These are phyloP conservation scores for Nephelium lappaceum DNA, from an alignment of 345 rosid species.

Conservation along the genomic window DNA sequence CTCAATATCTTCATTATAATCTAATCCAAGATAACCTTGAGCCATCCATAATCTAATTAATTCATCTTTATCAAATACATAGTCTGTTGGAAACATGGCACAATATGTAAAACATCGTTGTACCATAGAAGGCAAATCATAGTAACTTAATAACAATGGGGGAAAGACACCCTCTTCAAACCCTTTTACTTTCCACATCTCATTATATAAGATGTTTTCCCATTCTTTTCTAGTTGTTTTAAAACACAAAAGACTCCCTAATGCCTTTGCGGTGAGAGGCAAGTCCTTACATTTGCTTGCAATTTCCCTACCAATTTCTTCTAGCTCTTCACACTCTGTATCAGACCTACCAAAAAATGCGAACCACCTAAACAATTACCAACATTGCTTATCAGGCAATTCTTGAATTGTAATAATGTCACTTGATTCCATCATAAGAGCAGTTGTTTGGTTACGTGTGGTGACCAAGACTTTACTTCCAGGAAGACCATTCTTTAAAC, in stretches of 20 bases:
- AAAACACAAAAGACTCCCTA: slow-evolving; percentile 26
- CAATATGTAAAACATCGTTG: slow-evolving; percentile 14
- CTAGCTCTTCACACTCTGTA: slow-evolving; percentile 9
- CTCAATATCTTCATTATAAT: neutral
- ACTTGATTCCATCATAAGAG: neutral
- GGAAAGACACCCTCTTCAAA: slow-evolving; percentile 8
- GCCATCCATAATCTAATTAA: neutral
- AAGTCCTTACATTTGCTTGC: slow-evolving; percentile 26
- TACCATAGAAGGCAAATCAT: neutral
- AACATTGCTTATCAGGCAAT: slow-evolving; percentile 10
- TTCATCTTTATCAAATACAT: neutral
- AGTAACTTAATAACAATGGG: neutral
- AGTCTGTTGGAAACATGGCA: slow-evolving; percentile 26
- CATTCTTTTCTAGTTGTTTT: slow-evolving; percentile 13
- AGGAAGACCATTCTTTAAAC: neutral
- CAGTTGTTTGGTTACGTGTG: neutral
- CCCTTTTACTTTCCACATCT: slow-evolving; percentile 22
- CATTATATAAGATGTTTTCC: slow-evolving; percentile 19
- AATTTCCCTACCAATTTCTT: slow-evolving; percentile 16
- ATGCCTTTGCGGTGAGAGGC: slow-evolving; percentile 23
- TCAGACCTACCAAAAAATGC: slow-evolving; percentile 21
- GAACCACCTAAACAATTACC: slow-evolving; percentile 21
- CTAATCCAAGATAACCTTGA: neutral
- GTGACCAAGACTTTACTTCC: neutral
- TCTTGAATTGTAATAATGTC: slow-evolving; percentile 6